Evolutionary conservation across 2,329 filamentous ascomycete species (phyloP).

Genomic region (Fusarium oligoseptatum): DNA sequence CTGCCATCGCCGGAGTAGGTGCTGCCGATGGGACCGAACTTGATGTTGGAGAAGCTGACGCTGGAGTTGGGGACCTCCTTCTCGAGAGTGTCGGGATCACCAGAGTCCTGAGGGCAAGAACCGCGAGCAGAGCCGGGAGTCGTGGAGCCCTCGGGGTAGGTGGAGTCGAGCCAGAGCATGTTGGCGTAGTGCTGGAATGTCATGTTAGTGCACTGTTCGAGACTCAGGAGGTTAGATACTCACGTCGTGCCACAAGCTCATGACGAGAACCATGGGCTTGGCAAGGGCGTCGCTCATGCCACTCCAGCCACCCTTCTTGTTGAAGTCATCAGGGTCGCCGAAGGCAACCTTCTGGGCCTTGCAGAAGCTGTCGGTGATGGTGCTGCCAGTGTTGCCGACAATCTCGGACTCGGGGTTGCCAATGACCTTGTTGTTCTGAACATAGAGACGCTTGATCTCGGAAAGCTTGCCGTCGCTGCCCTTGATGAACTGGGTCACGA

Average conservation of each 20-base stretch:
- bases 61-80: constrained; percentile 58
- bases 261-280: constrained; percentile 61
- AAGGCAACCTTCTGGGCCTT: constrained; percentile 69
- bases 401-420: constrained; percentile 63
- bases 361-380: constrained; percentile 71
- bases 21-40: constrained; percentile 67
- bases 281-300: constrained; percentile 64
- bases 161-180: constrained; percentile 83
- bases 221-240: constrained; percentile 40
- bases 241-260: constrained; percentile 71
- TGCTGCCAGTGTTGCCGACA: constrained; percentile 56
- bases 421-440: constrained; percentile 72
- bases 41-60: constrained; percentile 72
- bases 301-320: constrained; percentile 67
- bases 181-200: constrained; percentile 64
- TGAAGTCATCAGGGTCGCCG: constrained; percentile 67
- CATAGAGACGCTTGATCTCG: constrained; percentile 75
- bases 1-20: constrained; percentile 55
- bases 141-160: constrained; percentile 66
- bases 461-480: constrained; percentile 64
- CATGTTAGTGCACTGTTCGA: constrained; percentile 14
- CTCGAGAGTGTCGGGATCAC: constrained; percentile 65
- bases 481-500: constrained; percentile 74
- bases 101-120: constrained; percentile 65
- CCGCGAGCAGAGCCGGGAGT: constrained; percentile 66